Conservation (phyloP, 306 rosid genomes). For the Prinsepia uniflora region DNA sequence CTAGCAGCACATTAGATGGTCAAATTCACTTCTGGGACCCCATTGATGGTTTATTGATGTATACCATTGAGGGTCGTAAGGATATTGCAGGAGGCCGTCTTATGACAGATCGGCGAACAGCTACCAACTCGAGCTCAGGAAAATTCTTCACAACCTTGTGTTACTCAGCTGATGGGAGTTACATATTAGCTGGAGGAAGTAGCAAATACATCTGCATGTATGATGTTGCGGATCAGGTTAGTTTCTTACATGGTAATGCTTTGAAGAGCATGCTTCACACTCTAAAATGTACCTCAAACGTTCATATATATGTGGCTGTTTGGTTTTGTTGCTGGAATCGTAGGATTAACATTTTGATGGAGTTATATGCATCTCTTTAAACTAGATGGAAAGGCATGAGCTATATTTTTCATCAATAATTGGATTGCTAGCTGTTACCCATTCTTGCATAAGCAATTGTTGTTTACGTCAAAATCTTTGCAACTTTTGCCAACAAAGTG, state of each 20-base stretch:
- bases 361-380: background rate
- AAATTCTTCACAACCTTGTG: conserved; percentile 84
- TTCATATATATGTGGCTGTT: background rate
- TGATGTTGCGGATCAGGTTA: conserved; percentile 92
- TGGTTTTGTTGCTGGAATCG: background rate
- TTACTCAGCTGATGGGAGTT: conserved; percentile 95
- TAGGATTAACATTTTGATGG: background rate
- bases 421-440: background rate
- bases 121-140: conserved; percentile 79
- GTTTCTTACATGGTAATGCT: conserved; percentile 21
- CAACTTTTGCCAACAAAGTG: background rate
- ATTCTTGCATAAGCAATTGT: background rate
- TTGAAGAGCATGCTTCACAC: background rate
- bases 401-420: background rate
- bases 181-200: conserved; percentile 80
- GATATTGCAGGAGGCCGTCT: conserved; percentile 93
- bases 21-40: conserved; percentile 98
- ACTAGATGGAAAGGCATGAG: background rate
- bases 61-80: conserved; percentile 84
- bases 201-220: conserved; percentile 96
- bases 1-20: conserved; percentile 94
- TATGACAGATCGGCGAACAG: conserved; percentile 87
- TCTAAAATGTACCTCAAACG: background rate
- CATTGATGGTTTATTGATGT: conserved; percentile 75
- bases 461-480: background rate